Conservation (phyloP, 2,329 filamentous ascomycete species). For the Fusarium oxysporum region DNA sequence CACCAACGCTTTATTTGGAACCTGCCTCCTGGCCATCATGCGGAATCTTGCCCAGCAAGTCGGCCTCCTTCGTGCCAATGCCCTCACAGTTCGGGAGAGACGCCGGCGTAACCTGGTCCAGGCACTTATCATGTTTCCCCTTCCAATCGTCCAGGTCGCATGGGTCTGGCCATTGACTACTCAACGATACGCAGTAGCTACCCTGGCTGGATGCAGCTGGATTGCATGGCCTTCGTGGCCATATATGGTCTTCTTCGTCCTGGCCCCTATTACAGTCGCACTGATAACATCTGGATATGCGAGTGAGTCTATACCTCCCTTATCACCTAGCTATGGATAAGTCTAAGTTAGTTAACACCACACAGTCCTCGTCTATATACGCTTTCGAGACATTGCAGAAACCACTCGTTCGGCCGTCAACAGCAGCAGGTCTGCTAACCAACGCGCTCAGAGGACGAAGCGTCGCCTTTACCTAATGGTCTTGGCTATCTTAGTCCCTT, state of each 20-base stretch:
- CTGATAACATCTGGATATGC: conserved; percentile 60
- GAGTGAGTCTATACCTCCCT: conserved; percentile 52
- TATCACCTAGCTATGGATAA: not conserved
- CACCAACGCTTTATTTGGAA: conserved; percentile 59
- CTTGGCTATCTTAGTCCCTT: conserved; percentile 62
- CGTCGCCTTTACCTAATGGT: conserved; percentile 68
- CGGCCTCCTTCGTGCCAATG: conserved; percentile 56
- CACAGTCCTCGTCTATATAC: conserved; percentile 59
- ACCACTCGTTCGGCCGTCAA: conserved; percentile 54
- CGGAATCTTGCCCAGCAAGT: conserved; percentile 64
- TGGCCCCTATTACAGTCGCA: conserved; percentile 59
- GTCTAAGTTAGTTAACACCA: not conserved
- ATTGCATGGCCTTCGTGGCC: conserved; percentile 60
- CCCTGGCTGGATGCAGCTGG: conserved; percentile 63
- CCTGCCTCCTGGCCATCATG: conserved; percentile 67
- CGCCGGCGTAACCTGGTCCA: conserved; percentile 59
- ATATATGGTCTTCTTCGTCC: conserved; percentile 60
- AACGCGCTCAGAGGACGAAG: conserved; percentile 60
- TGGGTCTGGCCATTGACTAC: conserved; percentile 61
- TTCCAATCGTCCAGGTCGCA: conserved; percentile 62
- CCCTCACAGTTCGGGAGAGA: conserved; percentile 56
- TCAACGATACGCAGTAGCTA: conserved; percentile 62
- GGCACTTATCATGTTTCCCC: conserved; percentile 65
- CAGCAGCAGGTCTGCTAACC: conserved; percentile 54
- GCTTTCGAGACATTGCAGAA: conserved; percentile 60